phyloP scores from a whole-genome alignment of 306 rosid species.

The Hippophae gyantsensis region DNA sequence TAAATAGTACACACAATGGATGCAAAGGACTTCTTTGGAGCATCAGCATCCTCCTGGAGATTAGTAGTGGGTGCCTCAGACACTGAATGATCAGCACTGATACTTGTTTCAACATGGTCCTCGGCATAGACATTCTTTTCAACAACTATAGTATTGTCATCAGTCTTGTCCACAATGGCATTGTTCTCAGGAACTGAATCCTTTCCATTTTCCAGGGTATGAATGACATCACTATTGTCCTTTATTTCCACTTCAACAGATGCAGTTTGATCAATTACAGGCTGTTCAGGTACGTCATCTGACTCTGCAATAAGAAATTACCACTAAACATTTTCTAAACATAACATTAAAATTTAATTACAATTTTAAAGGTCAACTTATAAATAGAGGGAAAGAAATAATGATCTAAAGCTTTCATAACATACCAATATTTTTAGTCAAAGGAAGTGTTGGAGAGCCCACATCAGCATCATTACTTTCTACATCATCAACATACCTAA shows the following conservation, averaged over 20 bases:
- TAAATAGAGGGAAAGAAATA: background rate
- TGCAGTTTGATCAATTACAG: slow-evolving; percentile 25
- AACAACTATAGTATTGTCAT: background rate
- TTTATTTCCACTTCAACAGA: slow-evolving; percentile 28
- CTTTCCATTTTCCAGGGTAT: slow-evolving; percentile 30
- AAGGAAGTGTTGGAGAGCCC: slow-evolving; percentile 23
- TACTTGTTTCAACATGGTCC: slow-evolving; percentile 29
- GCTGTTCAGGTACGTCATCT: slow-evolving; percentile 27
- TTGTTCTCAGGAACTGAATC: slow-evolving; percentile 29
- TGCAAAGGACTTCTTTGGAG: slow-evolving; percentile 72
- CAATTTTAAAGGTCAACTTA: background rate
- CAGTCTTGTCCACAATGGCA: slow-evolving; percentile 15
- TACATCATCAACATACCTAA: slow-evolving; percentile 47
- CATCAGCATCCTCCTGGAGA: slow-evolving; percentile 28
- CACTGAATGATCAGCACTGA: slow-evolving; percentile 19
- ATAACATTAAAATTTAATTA: background rate
- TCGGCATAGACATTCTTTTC: slow-evolving; percentile 30
- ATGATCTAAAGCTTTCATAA: background rate
- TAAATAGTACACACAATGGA: slow-evolving; percentile 43
- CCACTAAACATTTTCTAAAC: background rate
- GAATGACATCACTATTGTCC: slow-evolving; percentile 22
- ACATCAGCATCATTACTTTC: slow-evolving; percentile 25
- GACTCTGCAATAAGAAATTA: slow-evolving; percentile 21
- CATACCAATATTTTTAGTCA: slow-evolving; percentile 39
- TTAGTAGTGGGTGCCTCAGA: slow-evolving; percentile 32